A percentile compares a stretch with the other conserved stretches of the same genome.
Evolutionary conservation across 495 filamentous ascomycete genomes (phyloP).

Genomic region (Xylaria flabelliformis): DNA sequence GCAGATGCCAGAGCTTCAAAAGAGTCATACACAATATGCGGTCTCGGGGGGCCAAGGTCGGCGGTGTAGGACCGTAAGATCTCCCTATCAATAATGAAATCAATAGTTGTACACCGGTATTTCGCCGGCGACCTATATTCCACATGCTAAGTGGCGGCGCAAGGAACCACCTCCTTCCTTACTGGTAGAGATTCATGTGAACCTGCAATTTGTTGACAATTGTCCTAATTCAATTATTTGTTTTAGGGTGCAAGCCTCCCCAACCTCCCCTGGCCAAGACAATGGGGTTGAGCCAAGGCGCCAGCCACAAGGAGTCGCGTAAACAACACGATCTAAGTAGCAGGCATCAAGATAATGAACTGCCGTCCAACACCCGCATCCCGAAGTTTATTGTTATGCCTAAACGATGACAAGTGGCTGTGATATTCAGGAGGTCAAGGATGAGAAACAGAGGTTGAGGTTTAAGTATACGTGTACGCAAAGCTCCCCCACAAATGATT

Average conservation of each 20-base stretch:
- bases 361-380: constrained; percentile 12
- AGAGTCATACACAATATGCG: constrained; percentile 23
- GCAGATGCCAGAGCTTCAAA: constrained; percentile 12
- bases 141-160: constrained; percentile 17
- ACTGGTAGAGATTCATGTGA: not conserved
- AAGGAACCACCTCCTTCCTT: constrained; percentile 8
- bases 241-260: constrained; percentile 5
- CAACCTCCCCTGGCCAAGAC: constrained; percentile 19
- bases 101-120: constrained; percentile 1
- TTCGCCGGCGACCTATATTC: constrained; percentile 2
- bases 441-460: constrained; percentile 8
- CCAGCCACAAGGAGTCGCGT: constrained; percentile 27
- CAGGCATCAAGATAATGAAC: constrained; percentile 20
- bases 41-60: constrained; percentile 9
- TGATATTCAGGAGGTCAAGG: constrained; percentile 18
- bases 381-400: not conserved
- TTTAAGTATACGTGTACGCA: constrained; percentile 15
- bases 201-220: not conserved
- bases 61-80: constrained; percentile 23
- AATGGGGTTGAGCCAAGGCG: constrained; percentile 14
- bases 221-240: constrained; percentile 5
- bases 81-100: not conserved
- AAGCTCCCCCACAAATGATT: constrained; percentile 22
- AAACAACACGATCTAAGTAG: constrained; percentile 9
- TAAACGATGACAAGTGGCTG: constrained; percentile 19